phyloP scores from a whole-genome alignment of 202 grass and related monocot species.

The Brachypodium distachyon region DNA sequence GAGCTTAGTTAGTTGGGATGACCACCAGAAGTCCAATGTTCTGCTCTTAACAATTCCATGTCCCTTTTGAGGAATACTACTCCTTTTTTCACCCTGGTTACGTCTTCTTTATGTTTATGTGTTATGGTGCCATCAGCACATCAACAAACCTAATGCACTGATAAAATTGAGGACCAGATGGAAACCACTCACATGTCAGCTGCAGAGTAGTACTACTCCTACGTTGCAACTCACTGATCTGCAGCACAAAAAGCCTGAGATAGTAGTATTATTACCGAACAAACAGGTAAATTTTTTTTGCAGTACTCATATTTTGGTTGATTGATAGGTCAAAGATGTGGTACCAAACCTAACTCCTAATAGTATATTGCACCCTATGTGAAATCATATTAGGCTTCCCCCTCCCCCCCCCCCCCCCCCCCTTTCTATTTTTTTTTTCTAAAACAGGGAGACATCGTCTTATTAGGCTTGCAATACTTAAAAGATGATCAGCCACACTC shows the following conservation, averaged over 20 bases:
- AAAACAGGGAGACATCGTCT: no score
- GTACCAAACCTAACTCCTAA: not conserved
- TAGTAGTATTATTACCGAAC: not conserved
- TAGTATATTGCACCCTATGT: not conserved
- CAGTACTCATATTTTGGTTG: not conserved
- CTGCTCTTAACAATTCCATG: slow-evolving; percentile 6
- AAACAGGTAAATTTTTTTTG: not conserved
- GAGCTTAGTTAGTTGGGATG: no score
- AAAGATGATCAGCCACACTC: not conserved
- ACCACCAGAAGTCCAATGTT: not conserved
- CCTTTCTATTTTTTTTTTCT: no score
- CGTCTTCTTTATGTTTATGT: not conserved
- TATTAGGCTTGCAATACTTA: not conserved
- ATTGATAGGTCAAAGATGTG: not conserved
- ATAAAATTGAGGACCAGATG: not conserved
- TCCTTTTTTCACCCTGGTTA: not conserved
- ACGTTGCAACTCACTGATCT: not conserved
- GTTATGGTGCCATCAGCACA: not conserved
- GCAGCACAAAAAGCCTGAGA: not conserved
- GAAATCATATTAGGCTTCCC: no score
- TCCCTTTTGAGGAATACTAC: not conserved
- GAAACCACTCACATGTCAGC: not conserved
- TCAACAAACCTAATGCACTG: not conserved
- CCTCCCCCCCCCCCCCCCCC: no score
- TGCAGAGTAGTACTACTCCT: no score